phyloP scores from a whole-genome alignment of 192 early-diverging fungal genomes.

The Funneliformis geosporum region DNA sequence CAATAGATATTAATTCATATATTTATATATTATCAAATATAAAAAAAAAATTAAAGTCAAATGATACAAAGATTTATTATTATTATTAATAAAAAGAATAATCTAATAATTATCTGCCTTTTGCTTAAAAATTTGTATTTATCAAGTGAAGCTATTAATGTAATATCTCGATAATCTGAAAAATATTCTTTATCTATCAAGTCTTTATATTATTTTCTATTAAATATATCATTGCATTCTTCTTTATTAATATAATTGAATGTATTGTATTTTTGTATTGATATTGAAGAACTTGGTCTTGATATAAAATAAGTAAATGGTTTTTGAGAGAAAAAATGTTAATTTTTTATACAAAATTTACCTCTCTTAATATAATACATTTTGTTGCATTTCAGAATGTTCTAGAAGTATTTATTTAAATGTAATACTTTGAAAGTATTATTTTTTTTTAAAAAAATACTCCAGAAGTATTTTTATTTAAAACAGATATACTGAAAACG shows the following conservation, averaged over 20 bases:
- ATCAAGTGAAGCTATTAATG: constrained; percentile 4
- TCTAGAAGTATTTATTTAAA: no score
- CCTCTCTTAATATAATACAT: neutral
- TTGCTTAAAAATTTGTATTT: no score
- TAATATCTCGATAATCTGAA: constrained; percentile 5
- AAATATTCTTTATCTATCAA: neutral
- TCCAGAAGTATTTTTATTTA: no score
- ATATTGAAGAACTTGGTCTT: neutral
- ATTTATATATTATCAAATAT: no score
- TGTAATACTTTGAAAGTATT: no score
- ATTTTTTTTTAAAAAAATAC: no score
- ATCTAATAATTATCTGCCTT: no score
- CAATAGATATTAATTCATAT: no score
- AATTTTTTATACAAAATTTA: neutral
- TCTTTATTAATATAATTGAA: neutral
- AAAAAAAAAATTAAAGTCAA: no score
- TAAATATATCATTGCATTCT: neutral
- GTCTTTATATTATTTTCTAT: neutral
- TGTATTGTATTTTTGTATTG: neutral
- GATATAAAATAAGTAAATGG: neutral
- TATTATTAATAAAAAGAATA: no score
- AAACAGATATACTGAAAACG: no score
- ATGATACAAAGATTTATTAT: no score
- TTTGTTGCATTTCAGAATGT: neutral
- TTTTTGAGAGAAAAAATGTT: neutral